A percentile compares a stretch with the other conserved stretches of the same genome.
phyloP scores from a whole-genome alignment of 2,329 filamentous ascomycete genomes.

The Talaromyces islandicus region DNA sequence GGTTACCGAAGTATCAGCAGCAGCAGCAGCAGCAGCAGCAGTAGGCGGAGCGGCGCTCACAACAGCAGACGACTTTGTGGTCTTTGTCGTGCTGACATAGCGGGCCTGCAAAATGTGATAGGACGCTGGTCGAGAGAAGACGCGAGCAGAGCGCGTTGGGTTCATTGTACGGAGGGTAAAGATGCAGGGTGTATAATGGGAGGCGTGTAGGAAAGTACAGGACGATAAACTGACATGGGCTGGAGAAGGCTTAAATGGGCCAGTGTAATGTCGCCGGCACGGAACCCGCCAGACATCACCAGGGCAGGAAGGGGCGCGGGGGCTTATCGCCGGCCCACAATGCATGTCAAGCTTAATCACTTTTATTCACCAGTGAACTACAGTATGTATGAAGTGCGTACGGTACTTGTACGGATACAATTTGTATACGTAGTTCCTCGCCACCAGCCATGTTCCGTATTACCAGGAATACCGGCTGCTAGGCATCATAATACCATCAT shows the following conservation, averaged over 20 bases:
- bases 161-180: constrained; percentile 2
- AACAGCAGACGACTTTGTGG: constrained; percentile 7
- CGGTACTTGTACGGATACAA: neutral
- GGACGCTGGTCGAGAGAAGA: neutral
- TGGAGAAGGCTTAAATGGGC: neutral
- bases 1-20: neutral
- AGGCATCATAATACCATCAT: neutral
- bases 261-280: neutral
- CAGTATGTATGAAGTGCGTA: neutral
- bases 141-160: constrained; percentile 2
- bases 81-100: constrained; percentile 10
- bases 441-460: neutral
- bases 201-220: neutral
- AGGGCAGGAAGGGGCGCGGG: neutral
- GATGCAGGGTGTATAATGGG: neutral
- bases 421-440: neutral
- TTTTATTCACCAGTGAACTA: neutral
- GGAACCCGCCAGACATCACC: neutral
- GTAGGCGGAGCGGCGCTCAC: neutral
- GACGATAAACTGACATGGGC: neutral
- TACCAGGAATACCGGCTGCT: neutral
- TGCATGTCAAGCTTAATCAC: neutral
- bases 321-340: neutral
- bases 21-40: neutral
- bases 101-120: neutral